These are phyloP conservation scores for Daldinia eschscholtzii DNA, from an alignment of 2,329 filamentous ascomycete species.

Conservation along the genomic window DNA sequence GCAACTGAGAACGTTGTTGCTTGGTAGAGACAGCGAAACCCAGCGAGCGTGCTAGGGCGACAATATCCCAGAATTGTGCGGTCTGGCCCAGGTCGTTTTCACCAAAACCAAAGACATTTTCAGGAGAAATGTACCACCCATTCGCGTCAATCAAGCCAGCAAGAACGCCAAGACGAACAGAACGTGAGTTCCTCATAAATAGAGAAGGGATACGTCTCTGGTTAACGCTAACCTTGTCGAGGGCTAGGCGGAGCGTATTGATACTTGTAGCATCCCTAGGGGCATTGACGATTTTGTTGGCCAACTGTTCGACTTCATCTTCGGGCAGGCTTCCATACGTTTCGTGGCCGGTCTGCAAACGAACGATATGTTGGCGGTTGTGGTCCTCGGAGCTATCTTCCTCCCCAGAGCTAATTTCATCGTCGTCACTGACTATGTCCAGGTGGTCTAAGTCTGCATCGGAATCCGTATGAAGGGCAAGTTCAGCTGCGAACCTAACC, in stretches of 20 bases:
- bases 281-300: neutral
- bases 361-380: constrained; percentile 12
- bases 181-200: constrained; percentile 26
- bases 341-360: constrained; percentile 10
- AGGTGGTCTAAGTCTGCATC: constrained; percentile 5
- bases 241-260: neutral
- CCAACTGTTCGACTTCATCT: constrained; percentile 20
- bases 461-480: constrained; percentile 17
- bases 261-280: neutral
- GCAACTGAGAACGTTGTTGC: constrained; percentile 19
- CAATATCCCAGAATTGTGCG: constrained; percentile 30
- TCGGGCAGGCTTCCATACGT: constrained; percentile 14
- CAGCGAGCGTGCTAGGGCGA: constrained; percentile 27
- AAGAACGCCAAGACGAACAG: constrained; percentile 26
- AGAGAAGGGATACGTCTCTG: constrained; percentile 20
- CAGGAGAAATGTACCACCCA: constrained; percentile 25
- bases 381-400: constrained; percentile 11
- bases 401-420: constrained; percentile 7
- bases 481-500: constrained; percentile 19
- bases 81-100: constrained; percentile 1
- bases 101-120: constrained; percentile 17
- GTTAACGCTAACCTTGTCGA: constrained; percentile 17
- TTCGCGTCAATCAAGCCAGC: constrained; percentile 24
- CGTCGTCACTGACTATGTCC: constrained; percentile 11
- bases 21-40: constrained; percentile 23